Percentiles rank a stretch among this genome's conserved stretches.
phyloP scores from a whole-genome alignment of 2,329 filamentous ascomycete species.

The Phyllosticta citrichinensis region DNA sequence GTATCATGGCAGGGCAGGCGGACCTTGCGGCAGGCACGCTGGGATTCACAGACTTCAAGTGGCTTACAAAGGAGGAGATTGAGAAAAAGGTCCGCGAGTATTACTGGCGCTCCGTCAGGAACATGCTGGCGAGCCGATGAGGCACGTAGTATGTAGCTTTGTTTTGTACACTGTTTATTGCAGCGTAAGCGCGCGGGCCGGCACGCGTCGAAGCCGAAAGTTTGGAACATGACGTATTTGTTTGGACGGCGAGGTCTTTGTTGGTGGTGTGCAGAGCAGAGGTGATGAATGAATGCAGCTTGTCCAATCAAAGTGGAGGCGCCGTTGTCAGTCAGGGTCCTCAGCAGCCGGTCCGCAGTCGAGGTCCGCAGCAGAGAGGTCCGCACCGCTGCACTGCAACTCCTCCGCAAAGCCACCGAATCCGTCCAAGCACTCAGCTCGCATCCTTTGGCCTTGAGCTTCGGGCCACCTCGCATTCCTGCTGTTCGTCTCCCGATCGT shows the following conservation, averaged over 20 bases:
- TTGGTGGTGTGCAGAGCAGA: neutral
- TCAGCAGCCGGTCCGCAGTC: neutral
- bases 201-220: neutral
- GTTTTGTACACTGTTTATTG: neutral
- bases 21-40: conserved; percentile 62
- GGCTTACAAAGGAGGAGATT: conserved; percentile 86
- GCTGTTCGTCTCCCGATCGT: neutral
- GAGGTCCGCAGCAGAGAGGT: neutral
- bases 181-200: neutral
- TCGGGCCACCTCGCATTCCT: neutral
- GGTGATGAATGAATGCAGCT: neutral
- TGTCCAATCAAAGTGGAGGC: neutral
- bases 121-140: conserved; percentile 75
- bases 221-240: neutral
- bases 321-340: neutral
- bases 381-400: neutral
- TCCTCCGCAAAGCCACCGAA: neutral
- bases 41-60: conserved; percentile 75
- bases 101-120: conserved; percentile 67
- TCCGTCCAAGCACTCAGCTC: neutral
- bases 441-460: neutral
- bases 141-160: neutral
- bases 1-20: conserved; percentile 95
- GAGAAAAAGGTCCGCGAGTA: conserved; percentile 51
- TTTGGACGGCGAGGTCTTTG: neutral